Evolutionary conservation across 1,284 basidiomycete genomes (phyloP), one percentile per base, ranked within the genome.

Genomic region (Bjerkandera adusta): DNA sequence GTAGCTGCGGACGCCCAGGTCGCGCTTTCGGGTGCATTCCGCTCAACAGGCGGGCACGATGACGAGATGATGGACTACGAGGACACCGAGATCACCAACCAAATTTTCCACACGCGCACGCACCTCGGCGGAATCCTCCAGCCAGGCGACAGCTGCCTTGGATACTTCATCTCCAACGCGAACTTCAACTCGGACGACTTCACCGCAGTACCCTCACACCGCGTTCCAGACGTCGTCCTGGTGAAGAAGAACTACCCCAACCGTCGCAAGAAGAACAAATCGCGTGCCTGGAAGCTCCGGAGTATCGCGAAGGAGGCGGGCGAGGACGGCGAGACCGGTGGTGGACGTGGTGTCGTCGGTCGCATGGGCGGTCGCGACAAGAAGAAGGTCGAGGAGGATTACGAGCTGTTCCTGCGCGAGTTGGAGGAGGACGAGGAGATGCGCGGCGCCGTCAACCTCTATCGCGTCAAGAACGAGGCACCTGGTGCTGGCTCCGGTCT

Each of bases 231-330:
- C 60, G 84, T 98, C 53, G 81, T 99, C 25, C 81, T 99, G 13
- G 89, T 97, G 53, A 90, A 92, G 73, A 99, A 99, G 78, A 82
- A 91, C 48, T 99, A 97, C 69, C 97, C 95, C 39, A 91, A 96
- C 69, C 73, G 93, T 39, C 70, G 95, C 57, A 97, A 97, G 79
- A 97, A 97, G 77, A 83, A 76, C 63, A 87, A 83, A 68, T 69
- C 89, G 12, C 77, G 96, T 43, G 81, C 74, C 56, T 99, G 96
- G 96, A 85, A 86, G 68, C 75, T 99, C 57, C 81, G 89, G 59
- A 92, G 88, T 57, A 98, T 99, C 48, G 95, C 92, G 52, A 97
- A 96, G 69, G 94, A 97, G 65, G 86, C 80, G 16, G 92, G 89
- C 26, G 87, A 89, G 62, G 86, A 88, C 39, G 89, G 85, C 36